Conservation (phyloP, 2,329 filamentous ascomycete species). For the Stagonosporopsis vannaccii region DNA sequence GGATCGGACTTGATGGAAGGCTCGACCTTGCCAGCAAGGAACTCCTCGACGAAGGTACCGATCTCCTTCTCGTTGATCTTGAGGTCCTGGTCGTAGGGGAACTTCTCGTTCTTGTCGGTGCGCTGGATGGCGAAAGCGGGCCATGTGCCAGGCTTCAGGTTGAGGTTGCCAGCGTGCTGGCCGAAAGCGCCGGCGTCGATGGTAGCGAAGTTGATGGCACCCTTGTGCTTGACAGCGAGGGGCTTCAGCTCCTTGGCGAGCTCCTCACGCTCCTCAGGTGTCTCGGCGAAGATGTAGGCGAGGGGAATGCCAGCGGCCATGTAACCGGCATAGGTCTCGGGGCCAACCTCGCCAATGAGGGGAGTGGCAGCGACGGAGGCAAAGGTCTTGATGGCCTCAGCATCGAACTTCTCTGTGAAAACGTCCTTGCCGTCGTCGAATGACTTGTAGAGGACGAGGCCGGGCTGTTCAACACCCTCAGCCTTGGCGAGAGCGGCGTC, state of each 20-base stretch:
- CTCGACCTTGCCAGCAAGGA: constrained; percentile 84
- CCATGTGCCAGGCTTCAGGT: constrained; percentile 95
- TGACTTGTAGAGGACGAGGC: constrained; percentile 93
- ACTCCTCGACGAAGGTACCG: constrained; percentile 84
- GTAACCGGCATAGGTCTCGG: constrained; percentile 94
- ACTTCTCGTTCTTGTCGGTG: constrained; percentile 94
- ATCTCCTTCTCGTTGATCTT: constrained; percentile 78
- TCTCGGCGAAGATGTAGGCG: constrained; percentile 97
- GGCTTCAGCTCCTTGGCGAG: constrained; percentile 81
- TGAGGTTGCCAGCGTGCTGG: constrained; percentile 94
- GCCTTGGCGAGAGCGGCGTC: constrained; percentile 86
- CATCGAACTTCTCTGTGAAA: constrained; percentile 82
- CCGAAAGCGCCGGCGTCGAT: constrained; percentile 95
- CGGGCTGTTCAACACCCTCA: constrained; percentile 86
- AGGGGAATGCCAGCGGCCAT: constrained; percentile 92
- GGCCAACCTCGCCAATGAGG: constrained; percentile 92
- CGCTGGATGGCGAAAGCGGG: constrained; percentile 98
- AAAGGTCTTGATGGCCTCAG: constrained; percentile 81
- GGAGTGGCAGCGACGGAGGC: constrained; percentile 85
- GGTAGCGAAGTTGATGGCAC: constrained; percentile 95
- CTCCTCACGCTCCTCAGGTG: constrained; percentile 82
- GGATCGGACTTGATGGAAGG: constrained; percentile 99
- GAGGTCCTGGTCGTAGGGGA: constrained; percentile 86
- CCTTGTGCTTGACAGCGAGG: constrained; percentile 89
- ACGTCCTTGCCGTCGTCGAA: constrained; percentile 96